These are phyloP conservation scores for Cryptosporidium meleagridis DNA, from an alignment of 169 alveolate genomes.

Conservation along the genomic window DNA sequence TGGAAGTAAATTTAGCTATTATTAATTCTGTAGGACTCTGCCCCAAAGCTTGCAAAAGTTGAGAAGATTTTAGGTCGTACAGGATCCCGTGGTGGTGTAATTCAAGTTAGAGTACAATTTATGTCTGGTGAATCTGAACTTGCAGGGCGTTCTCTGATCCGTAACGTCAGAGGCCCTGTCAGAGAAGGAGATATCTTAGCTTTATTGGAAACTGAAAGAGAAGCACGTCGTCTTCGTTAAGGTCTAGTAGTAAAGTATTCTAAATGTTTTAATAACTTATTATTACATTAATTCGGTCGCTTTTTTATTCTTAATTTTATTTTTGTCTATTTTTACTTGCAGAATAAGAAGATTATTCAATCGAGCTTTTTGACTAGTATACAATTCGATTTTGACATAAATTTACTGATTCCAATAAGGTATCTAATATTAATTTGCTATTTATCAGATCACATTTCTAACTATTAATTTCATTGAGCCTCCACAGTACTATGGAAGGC, in stretches of 20 bases:
- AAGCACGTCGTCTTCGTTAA: conserved; percentile 96
- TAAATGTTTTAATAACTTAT: neutral
- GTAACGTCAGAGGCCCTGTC: conserved; percentile 99
- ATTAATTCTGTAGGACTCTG: conserved; percentile 52
- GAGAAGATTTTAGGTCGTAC: conserved; percentile 95
- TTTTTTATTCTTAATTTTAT: neutral
- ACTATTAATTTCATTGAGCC: neutral
- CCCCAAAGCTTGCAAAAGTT: conserved; percentile 93
- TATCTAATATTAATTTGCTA: neutral
- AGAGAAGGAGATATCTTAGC: conserved; percentile 98
- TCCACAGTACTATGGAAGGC: conserved; percentile 39
- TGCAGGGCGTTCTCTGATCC: conserved; percentile 92
- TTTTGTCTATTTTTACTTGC: neutral
- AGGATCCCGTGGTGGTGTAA: conserved; percentile 98
- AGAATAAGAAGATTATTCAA: neutral
- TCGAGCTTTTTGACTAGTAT: neutral
- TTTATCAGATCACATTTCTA: neutral
- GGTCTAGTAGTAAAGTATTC: neutral
- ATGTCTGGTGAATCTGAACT: conserved; percentile 90
- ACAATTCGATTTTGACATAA: neutral
- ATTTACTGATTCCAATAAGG: neutral
- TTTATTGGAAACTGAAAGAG: conserved; percentile 97
- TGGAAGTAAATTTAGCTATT: neutral
- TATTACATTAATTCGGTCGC: neutral
- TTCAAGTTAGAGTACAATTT: conserved; percentile 94